Evolutionary conservation across 2,329 filamentous ascomycete species (phyloP), one percentile per base, ranked within the genome.

Genomic region (Fusarium sp.): DNA sequence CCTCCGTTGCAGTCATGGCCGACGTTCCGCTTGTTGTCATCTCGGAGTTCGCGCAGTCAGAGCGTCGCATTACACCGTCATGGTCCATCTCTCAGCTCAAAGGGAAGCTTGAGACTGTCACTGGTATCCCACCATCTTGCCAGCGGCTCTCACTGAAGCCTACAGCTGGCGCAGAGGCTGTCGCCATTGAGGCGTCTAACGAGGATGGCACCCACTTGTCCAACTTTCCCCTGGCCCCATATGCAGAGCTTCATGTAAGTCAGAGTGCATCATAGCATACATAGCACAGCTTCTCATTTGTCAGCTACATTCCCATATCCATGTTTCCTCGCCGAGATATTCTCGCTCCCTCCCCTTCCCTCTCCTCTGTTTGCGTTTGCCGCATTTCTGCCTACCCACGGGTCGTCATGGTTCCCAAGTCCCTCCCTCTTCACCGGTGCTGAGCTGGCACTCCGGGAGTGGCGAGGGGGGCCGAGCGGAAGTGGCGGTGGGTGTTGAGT

Each of bases 81-180:
- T 99, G 96, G 96, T 91, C 90, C 64, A 91, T 99, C 76, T 84
- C 86, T 55, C 90, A 93, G 74, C 86, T 98, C 73, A 97, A 95
- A 82, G 81, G 85, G 52, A 96, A 96, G 79, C 89, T 99, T 50
- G 95, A 98, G 80, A 91, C 93, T 64, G 90, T 98, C 80, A 98
- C 95, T 3, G 96, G 96, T 64, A 89, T 98, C 36, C 95, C 96
- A 17, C 92, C 94, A 13, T 86, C 86, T 29, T 89, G 86, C 62
- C 96, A 98, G 79, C 88, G 84, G 65, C 85, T 99, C 64, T 89
- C 84, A 29, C 83, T 97, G 76, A 92, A 90, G 76, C 66, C 66
- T 18, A 82, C 89, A 17, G 80, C 82, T 57, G 76, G 76, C 33
- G 85, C 88, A 72, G 85, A 89, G 66, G 83, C 84, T 63, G 84